Base-by-base conservation (phyloP, 352 stramenopile genomes). In the Globisporangium barbulae region DNA sequence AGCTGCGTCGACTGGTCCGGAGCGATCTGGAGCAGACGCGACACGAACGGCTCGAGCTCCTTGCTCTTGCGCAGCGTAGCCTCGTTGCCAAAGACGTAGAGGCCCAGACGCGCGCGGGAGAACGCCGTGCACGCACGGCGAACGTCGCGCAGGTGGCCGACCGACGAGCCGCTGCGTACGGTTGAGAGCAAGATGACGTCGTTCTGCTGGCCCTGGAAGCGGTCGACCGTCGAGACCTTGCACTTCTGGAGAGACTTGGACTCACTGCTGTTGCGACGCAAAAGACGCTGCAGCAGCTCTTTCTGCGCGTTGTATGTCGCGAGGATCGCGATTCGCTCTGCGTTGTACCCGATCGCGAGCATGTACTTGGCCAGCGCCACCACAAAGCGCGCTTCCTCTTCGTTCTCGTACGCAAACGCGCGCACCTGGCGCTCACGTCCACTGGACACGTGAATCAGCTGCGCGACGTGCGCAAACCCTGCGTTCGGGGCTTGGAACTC, bases 221-320 rank as follows among this genome's bases (percentile, higher is more conserved):
- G 80, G 79, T 99, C 96, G 5, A 99, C 90, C 7, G 95, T 99
- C 19, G 81, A 94, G 21, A 99, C 79, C 8, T 71, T 63, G 42
- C 64, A 78, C 6, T 28, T 65, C 17, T 64, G 65, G 3, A 64
- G 45, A 22, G 44, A 48, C 9, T 53, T 45, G 3, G 50, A 57
- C 19, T 21, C 19, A 15, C 7, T 52, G 45, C 45, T 35, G 49
- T 74, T 59, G 15, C 66, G 44, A 39, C 65, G 52, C 25, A 99
- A 58, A 49, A 99, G 81, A 42, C 97, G 91, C 35, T 80, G 52
- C 39, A 99, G 79, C 28, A 99, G 79, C 21, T 93, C 79, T 64
- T 96, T 96, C 64, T 99, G 97, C 17, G 93, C 96, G 67, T 96
- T 97, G 76, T 99, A 99, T 0, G 96, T 96, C 5, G 96, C 97